Conservation (phyloP, 129 eudicot species). For the Helianthus tuberosus region DNA sequence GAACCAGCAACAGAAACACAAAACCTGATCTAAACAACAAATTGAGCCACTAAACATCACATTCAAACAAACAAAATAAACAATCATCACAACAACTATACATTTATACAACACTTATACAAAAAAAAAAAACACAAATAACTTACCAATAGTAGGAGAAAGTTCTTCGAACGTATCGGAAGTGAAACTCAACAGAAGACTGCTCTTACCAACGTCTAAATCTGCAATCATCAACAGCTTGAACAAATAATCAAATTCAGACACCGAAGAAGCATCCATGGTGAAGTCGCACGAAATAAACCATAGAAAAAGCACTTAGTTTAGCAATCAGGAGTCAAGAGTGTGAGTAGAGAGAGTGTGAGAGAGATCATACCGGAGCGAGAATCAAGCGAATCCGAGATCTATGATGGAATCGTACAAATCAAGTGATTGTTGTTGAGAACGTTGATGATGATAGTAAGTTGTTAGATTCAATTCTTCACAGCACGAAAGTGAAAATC, state of each 20-base stretch:
- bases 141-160: constrained; percentile 73
- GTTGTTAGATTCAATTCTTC: no score
- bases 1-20: no score
- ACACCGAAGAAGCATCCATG: constrained; percentile 24
- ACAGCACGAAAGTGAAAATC: no score
- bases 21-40: background rate
- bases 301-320: background rate
- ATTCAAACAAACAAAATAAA: no score
- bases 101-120: no score
- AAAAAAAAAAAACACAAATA: background rate
- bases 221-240: constrained; percentile 81
- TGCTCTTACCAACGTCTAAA: constrained; percentile 80
- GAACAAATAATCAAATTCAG: constrained; percentile 79
- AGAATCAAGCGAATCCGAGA: background rate
- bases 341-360: background rate
- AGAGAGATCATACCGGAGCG: background rate
- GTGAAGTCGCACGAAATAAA: background rate
- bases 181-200: constrained; percentile 73
- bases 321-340: background rate
- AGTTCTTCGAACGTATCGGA: constrained; percentile 77
- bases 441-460: no score
- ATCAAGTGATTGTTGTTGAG: no score
- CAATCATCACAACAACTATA: no score
- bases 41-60: background rate
- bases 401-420: no score